Conservation (phyloP, 352 stramenopile species). For the Thalassiosira mediterranea region DNA sequence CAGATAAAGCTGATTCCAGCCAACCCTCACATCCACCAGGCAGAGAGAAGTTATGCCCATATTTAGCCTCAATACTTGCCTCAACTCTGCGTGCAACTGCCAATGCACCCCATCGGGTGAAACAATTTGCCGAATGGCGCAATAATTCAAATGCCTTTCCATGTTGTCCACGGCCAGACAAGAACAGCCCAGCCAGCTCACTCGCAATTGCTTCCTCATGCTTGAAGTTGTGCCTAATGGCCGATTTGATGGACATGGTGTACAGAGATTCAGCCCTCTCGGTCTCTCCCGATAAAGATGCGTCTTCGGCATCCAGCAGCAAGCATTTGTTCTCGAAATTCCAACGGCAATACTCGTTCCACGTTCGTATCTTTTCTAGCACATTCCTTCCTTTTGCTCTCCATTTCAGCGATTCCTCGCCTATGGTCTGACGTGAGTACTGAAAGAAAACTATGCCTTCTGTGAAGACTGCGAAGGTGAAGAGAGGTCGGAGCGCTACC, state of each 20-base stretch:
- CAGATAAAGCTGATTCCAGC: no score
- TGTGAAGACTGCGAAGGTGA: neutral
- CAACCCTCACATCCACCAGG: no score
- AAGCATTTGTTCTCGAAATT: slow-evolving; percentile 52
- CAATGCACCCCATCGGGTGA: slow-evolving; percentile 20
- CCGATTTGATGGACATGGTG: slow-evolving; percentile 9
- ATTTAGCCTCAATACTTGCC: no score
- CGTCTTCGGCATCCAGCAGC: slow-evolving; percentile 38
- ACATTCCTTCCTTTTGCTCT: slow-evolving; percentile 8
- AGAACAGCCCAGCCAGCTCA: slow-evolving; percentile 18
- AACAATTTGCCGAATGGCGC: neutral
- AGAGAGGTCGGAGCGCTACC: neutral
- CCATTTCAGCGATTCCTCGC: neutral
- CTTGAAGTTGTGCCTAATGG: slow-evolving; percentile 18
- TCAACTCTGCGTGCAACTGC: slow-evolving; percentile 14
- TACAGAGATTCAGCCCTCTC: slow-evolving; percentile 17
- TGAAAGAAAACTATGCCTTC: neutral
- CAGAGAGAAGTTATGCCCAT: no score
- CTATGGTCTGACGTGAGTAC: neutral
- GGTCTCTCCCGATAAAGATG: slow-evolving; percentile 17
- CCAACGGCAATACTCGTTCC: slow-evolving; percentile 31
- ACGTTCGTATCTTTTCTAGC: slow-evolving; percentile 18
- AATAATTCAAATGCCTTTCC: slow-evolving; percentile 7
- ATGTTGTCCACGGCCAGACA: neutral
- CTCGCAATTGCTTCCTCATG: slow-evolving; percentile 29